A percentile compares a stretch with the other conserved stretches of the same genome.
phyloP scores from a whole-genome alignment of 2,329 filamentous ascomycete species.

The Aspergillus arachidicola region DNA sequence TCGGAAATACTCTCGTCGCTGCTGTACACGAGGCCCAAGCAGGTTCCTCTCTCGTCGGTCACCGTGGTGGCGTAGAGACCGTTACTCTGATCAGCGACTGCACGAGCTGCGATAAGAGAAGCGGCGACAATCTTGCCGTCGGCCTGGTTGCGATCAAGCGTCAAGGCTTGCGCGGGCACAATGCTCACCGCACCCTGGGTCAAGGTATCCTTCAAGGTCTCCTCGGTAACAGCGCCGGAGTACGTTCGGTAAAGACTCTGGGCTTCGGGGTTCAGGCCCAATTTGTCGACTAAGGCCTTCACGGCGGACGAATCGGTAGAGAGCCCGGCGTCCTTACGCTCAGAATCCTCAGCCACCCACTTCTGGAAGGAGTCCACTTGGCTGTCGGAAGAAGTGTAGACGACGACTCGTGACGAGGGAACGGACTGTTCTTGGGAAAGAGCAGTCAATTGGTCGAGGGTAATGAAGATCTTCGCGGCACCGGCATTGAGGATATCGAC shows the following conservation, averaged over 20 bases:
- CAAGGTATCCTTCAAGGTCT: constrained; percentile 51
- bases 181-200: constrained; percentile 66
- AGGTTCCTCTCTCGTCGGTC: constrained; percentile 80
- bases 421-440: constrained; percentile 57
- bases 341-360: constrained; percentile 41
- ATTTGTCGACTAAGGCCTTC: constrained; percentile 41
- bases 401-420: constrained; percentile 58
- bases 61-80: constrained; percentile 88
- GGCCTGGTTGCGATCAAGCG: constrained; percentile 64
- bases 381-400: constrained; percentile 49
- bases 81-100: constrained; percentile 80
- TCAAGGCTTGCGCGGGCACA: constrained; percentile 70
- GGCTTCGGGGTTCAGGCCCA: constrained; percentile 42
- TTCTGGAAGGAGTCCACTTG: constrained; percentile 42
- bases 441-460: constrained; percentile 65
- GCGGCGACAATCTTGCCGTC: constrained; percentile 65
- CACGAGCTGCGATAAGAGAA: constrained; percentile 72
- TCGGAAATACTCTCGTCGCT: constrained; percentile 87
- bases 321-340: constrained; percentile 40
- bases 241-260: constrained; percentile 44
- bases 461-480: constrained; percentile 81
- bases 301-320: constrained; percentile 39
- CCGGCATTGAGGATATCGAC: constrained; percentile 81
- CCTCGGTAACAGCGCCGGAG: constrained; percentile 46
- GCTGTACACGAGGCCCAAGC: constrained; percentile 90